These are phyloP conservation scores for Rutstroemia sp. DNA, from an alignment of 2,329 filamentous ascomycete species.

Conservation along the genomic window DNA sequence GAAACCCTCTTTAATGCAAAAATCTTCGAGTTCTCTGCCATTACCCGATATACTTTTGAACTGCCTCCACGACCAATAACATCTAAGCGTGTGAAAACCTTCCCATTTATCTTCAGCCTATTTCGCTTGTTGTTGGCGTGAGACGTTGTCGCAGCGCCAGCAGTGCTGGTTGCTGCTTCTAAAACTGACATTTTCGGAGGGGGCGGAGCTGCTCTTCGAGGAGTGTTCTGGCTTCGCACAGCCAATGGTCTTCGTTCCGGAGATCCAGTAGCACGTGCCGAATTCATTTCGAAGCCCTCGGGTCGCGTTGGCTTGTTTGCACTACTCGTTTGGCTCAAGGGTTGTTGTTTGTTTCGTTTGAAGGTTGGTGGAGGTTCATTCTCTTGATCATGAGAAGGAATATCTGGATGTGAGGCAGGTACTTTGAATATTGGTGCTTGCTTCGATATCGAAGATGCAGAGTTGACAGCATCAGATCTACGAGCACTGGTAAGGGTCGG, in stretches of 20 bases:
- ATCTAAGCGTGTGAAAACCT: constrained; percentile 82
- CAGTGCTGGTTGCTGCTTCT: constrained; percentile 81
- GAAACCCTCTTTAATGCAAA: constrained; percentile 92
- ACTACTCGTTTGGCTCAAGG: constrained; percentile 23
- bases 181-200: constrained; percentile 95
- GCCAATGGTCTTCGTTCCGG: constrained; percentile 51
- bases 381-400: constrained; percentile 71
- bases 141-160: constrained; percentile 68
- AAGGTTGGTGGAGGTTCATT: constrained; percentile 70
- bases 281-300: constrained; percentile 37
- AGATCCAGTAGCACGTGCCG: constrained; percentile 34
- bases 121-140: constrained; percentile 66
- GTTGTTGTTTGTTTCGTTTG: constrained; percentile 37
- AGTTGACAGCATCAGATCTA: constrained; percentile 28
- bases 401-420: constrained; percentile 45
- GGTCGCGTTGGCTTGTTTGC: constrained; percentile 45
- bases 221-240: constrained; percentile 57
- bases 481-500: constrained; percentile 21
- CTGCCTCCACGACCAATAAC: constrained; percentile 88
- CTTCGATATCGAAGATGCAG: constrained; percentile 35
- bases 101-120: constrained; percentile 82
- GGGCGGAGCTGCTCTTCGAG: constrained; percentile 68
- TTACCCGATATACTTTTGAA: constrained; percentile 90
- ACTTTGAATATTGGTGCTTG: constrained; percentile 49
- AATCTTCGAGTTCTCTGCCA: constrained; percentile 93